Percentiles rank a stretch among this genome's conserved stretches.
Evolutionary conservation across 2,329 filamentous ascomycete species (phyloP).

Genomic region (Thermochaetoides dissita): DNA sequence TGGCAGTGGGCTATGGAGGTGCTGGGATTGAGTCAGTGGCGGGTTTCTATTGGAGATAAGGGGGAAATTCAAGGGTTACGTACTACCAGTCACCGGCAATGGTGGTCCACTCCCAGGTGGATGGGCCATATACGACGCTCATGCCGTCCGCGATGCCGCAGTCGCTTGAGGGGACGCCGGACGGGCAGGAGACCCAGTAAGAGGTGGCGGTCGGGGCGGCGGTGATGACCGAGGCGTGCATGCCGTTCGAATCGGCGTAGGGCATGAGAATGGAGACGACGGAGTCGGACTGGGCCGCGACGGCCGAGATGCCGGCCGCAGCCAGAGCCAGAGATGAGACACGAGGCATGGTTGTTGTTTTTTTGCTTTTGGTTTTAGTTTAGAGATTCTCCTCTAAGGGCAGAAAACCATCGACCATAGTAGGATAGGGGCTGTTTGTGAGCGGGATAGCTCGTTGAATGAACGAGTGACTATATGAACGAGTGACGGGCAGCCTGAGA

Average conservation of each 20-base stretch:
- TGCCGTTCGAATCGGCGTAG: slow-evolving; percentile 5
- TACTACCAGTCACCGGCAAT: slow-evolving; percentile 1
- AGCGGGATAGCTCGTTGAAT: no score
- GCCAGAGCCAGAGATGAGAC: slow-evolving; percentile 3
- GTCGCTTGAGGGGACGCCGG: slow-evolving; percentile 6
- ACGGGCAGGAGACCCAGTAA: slow-evolving; percentile 14
- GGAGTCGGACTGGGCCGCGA: slow-evolving; percentile 5
- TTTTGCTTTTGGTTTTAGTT: neutral
- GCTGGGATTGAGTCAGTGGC: slow-evolving; percentile 1
- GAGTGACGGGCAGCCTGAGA: no score
- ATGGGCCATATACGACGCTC: slow-evolving; percentile 13
- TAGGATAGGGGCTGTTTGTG: no score
- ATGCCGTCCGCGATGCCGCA: slow-evolving; percentile 12
- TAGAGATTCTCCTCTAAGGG: no score
- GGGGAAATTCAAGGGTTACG: neutral
- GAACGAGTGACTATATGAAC: no score
- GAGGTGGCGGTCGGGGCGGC: slow-evolving; percentile 14
- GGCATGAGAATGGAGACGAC: slow-evolving; percentile 13
- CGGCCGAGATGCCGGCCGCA: slow-evolving; percentile 9
- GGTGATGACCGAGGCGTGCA: slow-evolving; percentile 16
- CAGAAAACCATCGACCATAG: no score
- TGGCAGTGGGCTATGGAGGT: slow-evolving; percentile 8
- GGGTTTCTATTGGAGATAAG: neutral
- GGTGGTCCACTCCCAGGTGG: slow-evolving; percentile 9
- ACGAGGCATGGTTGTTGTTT: slow-evolving; percentile 6